Evolutionary conservation across 768 basidiomycete genomes (phyloP).

Genomic region (Phanerochaete sordida): DNA sequence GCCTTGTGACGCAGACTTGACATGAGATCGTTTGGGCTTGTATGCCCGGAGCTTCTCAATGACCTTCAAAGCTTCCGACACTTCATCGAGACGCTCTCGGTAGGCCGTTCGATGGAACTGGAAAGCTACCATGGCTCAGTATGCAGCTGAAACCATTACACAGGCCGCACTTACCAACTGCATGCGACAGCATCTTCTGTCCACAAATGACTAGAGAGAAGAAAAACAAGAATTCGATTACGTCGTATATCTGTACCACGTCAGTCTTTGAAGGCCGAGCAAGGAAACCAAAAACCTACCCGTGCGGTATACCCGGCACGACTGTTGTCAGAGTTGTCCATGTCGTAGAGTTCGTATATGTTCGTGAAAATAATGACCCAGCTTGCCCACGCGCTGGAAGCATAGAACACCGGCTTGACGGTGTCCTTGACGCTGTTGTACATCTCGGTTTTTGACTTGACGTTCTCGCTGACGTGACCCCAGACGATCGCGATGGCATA

Average conservation of each 20-base stretch:
- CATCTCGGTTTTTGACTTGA: constrained; percentile 65
- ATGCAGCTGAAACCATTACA: neutral
- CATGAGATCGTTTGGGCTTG: constrained; percentile 45
- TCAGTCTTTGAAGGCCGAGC: neutral
- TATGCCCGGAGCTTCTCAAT: constrained; percentile 69
- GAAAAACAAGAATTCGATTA: constrained; percentile 75
- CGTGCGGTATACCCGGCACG: constrained; percentile 58
- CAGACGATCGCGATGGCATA: constrained; percentile 55
- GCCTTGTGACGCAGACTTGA: constrained; percentile 11
- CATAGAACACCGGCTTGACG: constrained; percentile 71
- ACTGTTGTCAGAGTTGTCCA: constrained; percentile 36
- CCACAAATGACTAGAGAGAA: constrained; percentile 57
- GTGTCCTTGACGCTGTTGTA: constrained; percentile 70
- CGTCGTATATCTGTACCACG: constrained; percentile 46
- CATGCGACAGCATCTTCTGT: constrained; percentile 69
- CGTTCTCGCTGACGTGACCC: constrained; percentile 71
- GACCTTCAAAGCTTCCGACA: constrained; percentile 49
- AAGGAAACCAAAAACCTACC: constrained; percentile 31
- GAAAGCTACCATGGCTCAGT: constrained; percentile 41
- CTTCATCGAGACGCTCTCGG: constrained; percentile 62
- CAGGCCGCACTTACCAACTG: constrained; percentile 38
- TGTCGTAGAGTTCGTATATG: constrained; percentile 58
- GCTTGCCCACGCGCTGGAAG: constrained; percentile 63
- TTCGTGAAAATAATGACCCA: constrained; percentile 73
- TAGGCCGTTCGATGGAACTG: constrained; percentile 78